A percentile compares a stretch with the other conserved stretches of the same genome.
These are phyloP conservation scores for Pisolithus orientalis DNA, from an alignment of 768 basidiomycete species.

Conservation along the genomic window DNA sequence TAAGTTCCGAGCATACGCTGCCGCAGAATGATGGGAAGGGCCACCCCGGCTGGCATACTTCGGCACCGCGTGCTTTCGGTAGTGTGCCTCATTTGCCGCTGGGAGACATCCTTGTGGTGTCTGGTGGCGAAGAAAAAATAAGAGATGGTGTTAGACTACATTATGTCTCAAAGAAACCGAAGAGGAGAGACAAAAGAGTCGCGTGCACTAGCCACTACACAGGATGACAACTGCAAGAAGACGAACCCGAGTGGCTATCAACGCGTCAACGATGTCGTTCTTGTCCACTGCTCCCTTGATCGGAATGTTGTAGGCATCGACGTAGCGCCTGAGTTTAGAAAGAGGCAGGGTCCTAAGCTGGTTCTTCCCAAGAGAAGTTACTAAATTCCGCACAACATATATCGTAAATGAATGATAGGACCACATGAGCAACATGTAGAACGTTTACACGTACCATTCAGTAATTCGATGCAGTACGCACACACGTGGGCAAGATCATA, in stretches of 20 bases:
- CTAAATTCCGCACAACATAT: conserved; percentile 30
- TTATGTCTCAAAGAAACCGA: not conserved
- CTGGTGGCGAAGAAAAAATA: conserved; percentile 26
- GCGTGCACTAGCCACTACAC: not conserved
- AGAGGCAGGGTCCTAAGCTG: conserved; percentile 53
- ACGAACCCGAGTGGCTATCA: conserved; percentile 46
- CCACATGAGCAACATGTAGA: not conserved
- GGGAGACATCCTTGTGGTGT: conserved; percentile 57
- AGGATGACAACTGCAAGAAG: not conserved
- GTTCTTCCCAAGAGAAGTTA: conserved; percentile 59
- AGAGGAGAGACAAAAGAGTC: not conserved
- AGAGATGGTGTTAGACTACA: not conserved
- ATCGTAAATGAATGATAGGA: not conserved
- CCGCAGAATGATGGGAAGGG: conserved; percentile 10
- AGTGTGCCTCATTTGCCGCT: conserved; percentile 49
- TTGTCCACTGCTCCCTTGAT: conserved; percentile 65
- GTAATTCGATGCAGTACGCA: conserved; percentile 64
- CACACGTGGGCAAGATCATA: conserved; percentile 67
- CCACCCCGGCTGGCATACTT: conserved; percentile 3
- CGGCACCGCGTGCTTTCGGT: conserved; percentile 26
- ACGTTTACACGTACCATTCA: conserved; percentile 45
- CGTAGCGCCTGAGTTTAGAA: conserved; percentile 61
- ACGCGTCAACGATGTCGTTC: conserved; percentile 67
- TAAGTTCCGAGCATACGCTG: conserved; percentile 8
- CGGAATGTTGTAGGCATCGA: conserved; percentile 62